These are phyloP conservation scores for Wallacemonas collosoma DNA, from an alignment of 208 protist genomes.

Conservation along the genomic window DNA sequence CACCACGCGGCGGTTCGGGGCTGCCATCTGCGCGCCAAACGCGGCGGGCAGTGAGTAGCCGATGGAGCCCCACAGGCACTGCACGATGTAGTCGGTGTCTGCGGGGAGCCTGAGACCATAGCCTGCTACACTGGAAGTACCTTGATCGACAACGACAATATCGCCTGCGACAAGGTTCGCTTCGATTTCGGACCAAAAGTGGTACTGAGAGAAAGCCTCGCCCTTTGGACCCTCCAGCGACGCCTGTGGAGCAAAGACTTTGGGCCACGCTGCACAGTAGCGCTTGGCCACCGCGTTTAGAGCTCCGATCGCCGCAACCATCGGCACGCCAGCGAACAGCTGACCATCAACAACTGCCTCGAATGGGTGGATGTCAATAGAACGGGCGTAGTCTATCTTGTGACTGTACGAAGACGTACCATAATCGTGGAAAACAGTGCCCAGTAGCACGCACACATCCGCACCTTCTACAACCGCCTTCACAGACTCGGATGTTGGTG, in stretches of 20 bases:
- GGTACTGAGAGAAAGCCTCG: slow-evolving; percentile 10
- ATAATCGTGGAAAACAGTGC: slow-evolving; percentile 56
- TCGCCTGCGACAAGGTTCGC: slow-evolving; percentile 31
- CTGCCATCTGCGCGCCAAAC: slow-evolving; percentile 40
- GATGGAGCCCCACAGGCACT: slow-evolving; percentile 47
- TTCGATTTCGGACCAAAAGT: slow-evolving; percentile 49
- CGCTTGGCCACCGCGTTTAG: slow-evolving; percentile 21
- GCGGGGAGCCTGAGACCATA: slow-evolving; percentile 32
- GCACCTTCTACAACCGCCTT: slow-evolving; percentile 24
- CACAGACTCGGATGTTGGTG: not conserved
- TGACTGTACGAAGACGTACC: slow-evolving; percentile 47
- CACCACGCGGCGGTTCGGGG: slow-evolving; percentile 36
- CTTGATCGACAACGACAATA: slow-evolving; percentile 47
- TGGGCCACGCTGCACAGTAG: slow-evolving; percentile 13
- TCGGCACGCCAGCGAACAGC: slow-evolving; percentile 25
- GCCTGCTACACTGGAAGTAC: slow-evolving; percentile 32
- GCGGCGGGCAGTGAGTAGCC: slow-evolving; percentile 48
- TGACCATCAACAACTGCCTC: slow-evolving; percentile 1
- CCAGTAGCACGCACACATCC: slow-evolving; percentile 30
- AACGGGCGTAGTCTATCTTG: slow-evolving; percentile 16
- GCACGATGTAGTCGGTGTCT: slow-evolving; percentile 21
- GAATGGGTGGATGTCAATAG: slow-evolving; percentile 38
- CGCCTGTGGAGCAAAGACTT: slow-evolving; percentile 16
- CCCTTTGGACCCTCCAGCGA: slow-evolving; percentile 25
- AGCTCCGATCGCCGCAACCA: slow-evolving; percentile 28